These are phyloP conservation scores for Prorocentrum cordatum DNA, from an alignment of 169 alveolate species.

Conservation along the genomic window DNA sequence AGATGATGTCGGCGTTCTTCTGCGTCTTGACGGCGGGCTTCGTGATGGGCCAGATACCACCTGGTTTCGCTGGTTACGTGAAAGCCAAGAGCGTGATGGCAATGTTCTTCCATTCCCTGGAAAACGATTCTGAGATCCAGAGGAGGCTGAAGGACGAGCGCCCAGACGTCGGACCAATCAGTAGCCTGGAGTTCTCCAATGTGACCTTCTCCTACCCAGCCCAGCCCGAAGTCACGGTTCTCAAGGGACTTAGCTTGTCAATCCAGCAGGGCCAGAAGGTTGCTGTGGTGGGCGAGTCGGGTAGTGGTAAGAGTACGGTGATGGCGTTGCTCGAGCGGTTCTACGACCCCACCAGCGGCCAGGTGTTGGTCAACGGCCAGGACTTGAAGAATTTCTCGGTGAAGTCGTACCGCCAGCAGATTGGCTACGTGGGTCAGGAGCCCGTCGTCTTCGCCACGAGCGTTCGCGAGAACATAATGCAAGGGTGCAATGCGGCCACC, in stretches of 20 bases:
- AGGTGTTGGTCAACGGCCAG: slow-evolving; percentile 75
- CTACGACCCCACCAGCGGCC: slow-evolving; percentile 78
- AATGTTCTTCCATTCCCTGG: too few relatives aligned
- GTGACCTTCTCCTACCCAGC: slow-evolving; percentile 50
- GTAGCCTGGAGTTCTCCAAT: neutral
- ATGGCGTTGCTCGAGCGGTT: slow-evolving; percentile 78
- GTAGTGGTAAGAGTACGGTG: slow-evolving; percentile 74
- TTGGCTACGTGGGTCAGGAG: slow-evolving; percentile 67
- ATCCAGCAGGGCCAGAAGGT: slow-evolving; percentile 45
- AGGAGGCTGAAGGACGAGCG: slow-evolving; percentile 11
- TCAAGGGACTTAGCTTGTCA: slow-evolving; percentile 14
- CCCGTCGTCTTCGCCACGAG: slow-evolving; percentile 68
- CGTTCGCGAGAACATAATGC: slow-evolving; percentile 79
- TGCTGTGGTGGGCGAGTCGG: slow-evolving; percentile 50
- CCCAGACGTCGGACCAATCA: neutral
- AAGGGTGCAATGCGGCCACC: slow-evolving; percentile 72
- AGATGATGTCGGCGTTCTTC: slow-evolving; percentile 21
- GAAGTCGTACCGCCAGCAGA: slow-evolving; percentile 3
- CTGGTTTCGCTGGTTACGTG: slow-evolving; percentile 30
- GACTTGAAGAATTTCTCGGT: slow-evolving; percentile 68
- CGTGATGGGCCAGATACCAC: slow-evolving; percentile 44
- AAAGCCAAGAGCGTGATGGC: neutral
- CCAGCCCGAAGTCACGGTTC: slow-evolving; percentile 17
- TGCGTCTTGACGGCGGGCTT: slow-evolving; percentile 43
- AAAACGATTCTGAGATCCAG: slow-evolving; percentile 9